These are phyloP conservation scores for Raffaelea albimanens DNA, from an alignment of 2,329 filamentous ascomycete species.

Conservation along the genomic window DNA sequence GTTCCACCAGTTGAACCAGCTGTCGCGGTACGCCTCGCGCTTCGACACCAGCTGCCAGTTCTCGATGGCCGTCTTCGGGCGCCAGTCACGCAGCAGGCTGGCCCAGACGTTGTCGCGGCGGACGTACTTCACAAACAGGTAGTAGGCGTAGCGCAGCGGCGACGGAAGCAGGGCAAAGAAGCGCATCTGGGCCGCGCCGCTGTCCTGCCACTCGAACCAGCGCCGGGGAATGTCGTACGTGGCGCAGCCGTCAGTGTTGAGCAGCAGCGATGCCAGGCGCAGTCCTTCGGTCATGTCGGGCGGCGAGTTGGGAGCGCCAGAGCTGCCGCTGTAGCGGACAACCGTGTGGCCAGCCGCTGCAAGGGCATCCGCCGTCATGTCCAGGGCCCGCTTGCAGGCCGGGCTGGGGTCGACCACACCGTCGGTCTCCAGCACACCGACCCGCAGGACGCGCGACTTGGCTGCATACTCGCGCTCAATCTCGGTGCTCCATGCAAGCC, in stretches of 20 bases:
- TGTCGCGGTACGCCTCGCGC: constrained; percentile 67
- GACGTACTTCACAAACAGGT: constrained; percentile 81
- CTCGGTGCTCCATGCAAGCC: constrained; percentile 65
- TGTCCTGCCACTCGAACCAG: constrained; percentile 69
- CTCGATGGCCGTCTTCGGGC: constrained; percentile 63
- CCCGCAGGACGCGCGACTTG: constrained; percentile 50
- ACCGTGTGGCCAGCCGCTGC: constrained; percentile 67
- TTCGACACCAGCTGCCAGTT: constrained; percentile 73
- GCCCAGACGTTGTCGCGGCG: constrained; percentile 70
- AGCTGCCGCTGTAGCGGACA: constrained; percentile 39
- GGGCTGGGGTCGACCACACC: constrained; percentile 79
- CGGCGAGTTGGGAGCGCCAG: constrained; percentile 2
- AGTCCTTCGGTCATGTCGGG: constrained; percentile 69
- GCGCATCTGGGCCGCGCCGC: constrained; percentile 65
- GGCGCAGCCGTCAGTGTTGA: constrained; percentile 75
- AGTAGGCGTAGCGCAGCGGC: constrained; percentile 75
- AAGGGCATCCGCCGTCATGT: constrained; percentile 61
- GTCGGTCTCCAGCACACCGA: constrained; percentile 72
- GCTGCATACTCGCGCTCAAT: constrained; percentile 48
- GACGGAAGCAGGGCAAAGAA: constrained; percentile 64
- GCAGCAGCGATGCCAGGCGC: constrained; percentile 65
- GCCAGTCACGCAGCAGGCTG: constrained; percentile 63
- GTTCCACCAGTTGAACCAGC: constrained; percentile 83
- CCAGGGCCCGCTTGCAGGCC: constrained; percentile 68
- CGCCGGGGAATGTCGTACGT: constrained; percentile 72